Base-by-base conservation (phyloP, 1,139 yeast species). In the Lodderomyces parapsilosis region DNA sequence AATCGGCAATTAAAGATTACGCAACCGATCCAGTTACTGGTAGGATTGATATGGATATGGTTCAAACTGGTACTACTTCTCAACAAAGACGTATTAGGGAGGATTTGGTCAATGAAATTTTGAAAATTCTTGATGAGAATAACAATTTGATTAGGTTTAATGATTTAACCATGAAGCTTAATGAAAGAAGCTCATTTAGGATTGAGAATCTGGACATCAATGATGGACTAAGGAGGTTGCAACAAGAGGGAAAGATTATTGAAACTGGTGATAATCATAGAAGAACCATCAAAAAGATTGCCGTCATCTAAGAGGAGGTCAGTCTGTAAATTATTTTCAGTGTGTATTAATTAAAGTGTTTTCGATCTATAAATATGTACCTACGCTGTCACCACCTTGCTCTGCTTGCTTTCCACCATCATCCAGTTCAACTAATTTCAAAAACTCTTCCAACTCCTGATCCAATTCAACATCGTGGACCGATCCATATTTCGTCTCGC, bases 11-110 rank as follows among this genome's bases (percentile, higher is more conserved):
- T 52, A 93, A 93, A 64, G 98, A 93, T 53, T 94, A 93, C 62
- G 99, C 99, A 13, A 93, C 97, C 7, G 99, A 93, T 66, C 99
- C 98, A 25, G 74, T 86, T 35, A 91, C 99, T 0, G 99, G 99
- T 34, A 80, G 93, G 57, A 93, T 93, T 53, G 99, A 94, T 61
- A 90, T 93, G 97, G 97, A 90, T 62, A 74, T 94, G 65, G 90
- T 93, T 27, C 97, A 91, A 66, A 93, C 98, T 0, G 99, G 99
- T 45, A 90, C 94, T 31, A 88, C 97, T 0, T 78, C 88, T 2
- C 88, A 94, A 4, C 96, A 91, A 63, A 76, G 97, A 60, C 80
- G 84, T 55, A 63, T 84, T 57, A 86, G 82, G 53, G 90, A 86
- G 49, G 95, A 86, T 57, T 71, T 89, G 51, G 75, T 80, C 28